Conservation (phyloP, 2,329 filamentous ascomycete species). For the Helicocarpus griseus region DNA sequence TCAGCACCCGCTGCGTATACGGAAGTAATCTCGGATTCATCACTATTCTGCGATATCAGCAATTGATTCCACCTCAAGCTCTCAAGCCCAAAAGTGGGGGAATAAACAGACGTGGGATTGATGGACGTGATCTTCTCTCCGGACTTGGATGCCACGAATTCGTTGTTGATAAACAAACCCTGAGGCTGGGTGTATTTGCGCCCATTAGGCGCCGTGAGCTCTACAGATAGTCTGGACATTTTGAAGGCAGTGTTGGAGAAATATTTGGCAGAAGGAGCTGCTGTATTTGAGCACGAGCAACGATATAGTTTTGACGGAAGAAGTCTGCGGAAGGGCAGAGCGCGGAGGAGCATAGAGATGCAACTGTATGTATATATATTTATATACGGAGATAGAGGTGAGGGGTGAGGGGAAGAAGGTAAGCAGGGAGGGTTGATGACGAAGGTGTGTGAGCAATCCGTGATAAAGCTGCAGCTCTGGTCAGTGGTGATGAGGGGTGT, state of each 20-base stretch:
- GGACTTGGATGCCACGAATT: slow-evolving; percentile 60
- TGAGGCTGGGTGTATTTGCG: slow-evolving; percentile 60
- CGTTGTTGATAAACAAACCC: slow-evolving; percentile 77
- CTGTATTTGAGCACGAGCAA: not conserved
- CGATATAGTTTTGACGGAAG: not conserved
- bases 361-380: not conserved
- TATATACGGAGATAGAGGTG: not conserved
- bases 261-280: not conserved
- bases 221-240: slow-evolving; percentile 28
- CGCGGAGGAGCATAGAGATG: not conserved
- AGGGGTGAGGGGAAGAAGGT: no score
- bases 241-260: slow-evolving; percentile 9
- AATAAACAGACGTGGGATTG: slow-evolving; percentile 48
- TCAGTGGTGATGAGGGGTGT: no score
- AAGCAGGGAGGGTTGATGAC: no score
- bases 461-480: not conserved
- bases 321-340: not conserved
- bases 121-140: slow-evolving; percentile 56
- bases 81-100: not conserved
- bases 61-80: not conserved
- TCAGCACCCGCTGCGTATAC: slow-evolving; percentile 58
- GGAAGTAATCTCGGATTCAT: slow-evolving; percentile 59
- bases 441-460: not conserved
- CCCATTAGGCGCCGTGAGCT: slow-evolving; percentile 68
- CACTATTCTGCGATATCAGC: slow-evolving; percentile 27